Base-by-base conservation (phyloP, 257 asterid genomes). In the Parsonsia alboflavescens region DNA sequence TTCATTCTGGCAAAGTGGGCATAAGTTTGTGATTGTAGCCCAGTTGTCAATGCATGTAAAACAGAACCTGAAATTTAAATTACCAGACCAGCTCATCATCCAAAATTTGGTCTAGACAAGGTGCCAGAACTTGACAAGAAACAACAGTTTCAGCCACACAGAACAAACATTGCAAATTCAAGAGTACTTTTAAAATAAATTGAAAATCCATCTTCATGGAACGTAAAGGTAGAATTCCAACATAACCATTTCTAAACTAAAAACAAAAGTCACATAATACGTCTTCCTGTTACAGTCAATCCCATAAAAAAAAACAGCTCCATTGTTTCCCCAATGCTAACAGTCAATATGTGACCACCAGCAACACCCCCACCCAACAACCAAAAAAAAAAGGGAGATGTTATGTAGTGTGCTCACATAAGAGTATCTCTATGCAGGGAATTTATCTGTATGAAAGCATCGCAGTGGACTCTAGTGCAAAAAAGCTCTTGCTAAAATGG, bases 11-110 rank as follows among this genome's bases (percentile, higher is more conserved):
- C 99, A 94, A 71, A 94, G 97, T 61, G 99, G 99, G 75, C 99
- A 94, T 42, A 94, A 88, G 84, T 90, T 94, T 71, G 99, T 94
- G 83, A 94, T 92, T 82, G 96, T 87, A 77, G 97, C 96, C 99
- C 99, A 94, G 85, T 94, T 94, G 92, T 94, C 99, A 82, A 94
- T 92, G 92, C 99, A 92, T 17, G 96, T 82, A 86, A 94, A 94
- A 88, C 99, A 94, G 87, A 94, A 94, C 99, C 99, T 94, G 97
- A 74, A 88, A 89, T 72, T 80, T 42, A 74, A 77, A 83, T 53
- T 62, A 71, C 9, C 58, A 78, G 24, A 33, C 71, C 56, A 73
- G 61, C 74, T 56, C 68, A 73, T 59, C 36, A 70, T 63, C 66
- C 64, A 81, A 79, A 75, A 70, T 70, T 72, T 33, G 75, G 74